phyloP scores from a whole-genome alignment of 2,329 filamentous ascomycete species.

The Exophiala mesophila region DNA sequence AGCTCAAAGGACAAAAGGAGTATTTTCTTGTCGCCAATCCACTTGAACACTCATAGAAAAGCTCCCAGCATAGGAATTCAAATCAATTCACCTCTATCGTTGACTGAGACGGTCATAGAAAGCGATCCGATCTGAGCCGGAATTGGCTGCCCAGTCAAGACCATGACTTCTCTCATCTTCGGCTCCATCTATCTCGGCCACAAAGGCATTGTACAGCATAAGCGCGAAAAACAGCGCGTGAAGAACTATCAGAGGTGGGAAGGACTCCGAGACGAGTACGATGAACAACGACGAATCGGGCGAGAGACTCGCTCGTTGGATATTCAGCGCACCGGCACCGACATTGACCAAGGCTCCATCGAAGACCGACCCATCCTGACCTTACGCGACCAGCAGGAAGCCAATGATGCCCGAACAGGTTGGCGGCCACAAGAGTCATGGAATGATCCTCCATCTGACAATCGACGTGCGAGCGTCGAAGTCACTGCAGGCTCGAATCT shows the following conservation, averaged over 20 bases:
- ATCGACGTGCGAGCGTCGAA: constrained; percentile 19
- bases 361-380: constrained; percentile 20
- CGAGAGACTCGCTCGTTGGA: constrained; percentile 23
- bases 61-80: too few relatives aligned
- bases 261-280: constrained; percentile 26
- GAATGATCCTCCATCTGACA: constrained; percentile 10
- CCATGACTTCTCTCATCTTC: constrained; percentile 27
- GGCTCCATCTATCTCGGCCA: constrained; percentile 24
- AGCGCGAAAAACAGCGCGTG: constrained; percentile 23
- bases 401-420: constrained; percentile 23
- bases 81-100: too few relatives aligned
- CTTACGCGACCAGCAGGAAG: constrained; percentile 26
- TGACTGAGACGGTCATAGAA: too few relatives aligned
- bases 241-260: constrained; percentile 28
- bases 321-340: constrained; percentile 23
- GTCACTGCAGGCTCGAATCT: constrained; percentile 13
- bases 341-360: neutral
- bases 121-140: constrained; percentile 1
- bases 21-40: too few relatives aligned
- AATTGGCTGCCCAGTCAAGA: constrained; percentile 1
- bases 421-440: constrained; percentile 25
- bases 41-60: too few relatives aligned
- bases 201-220: constrained; percentile 20
- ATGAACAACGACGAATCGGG: constrained; percentile 22
- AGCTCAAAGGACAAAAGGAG: too few relatives aligned